A percentile compares a stretch with the other conserved stretches of the same genome.
These are phyloP conservation scores for Mollisiaceae sp. DNA, from an alignment of 2,329 filamentous ascomycete genomes.

Conservation along the genomic window DNA sequence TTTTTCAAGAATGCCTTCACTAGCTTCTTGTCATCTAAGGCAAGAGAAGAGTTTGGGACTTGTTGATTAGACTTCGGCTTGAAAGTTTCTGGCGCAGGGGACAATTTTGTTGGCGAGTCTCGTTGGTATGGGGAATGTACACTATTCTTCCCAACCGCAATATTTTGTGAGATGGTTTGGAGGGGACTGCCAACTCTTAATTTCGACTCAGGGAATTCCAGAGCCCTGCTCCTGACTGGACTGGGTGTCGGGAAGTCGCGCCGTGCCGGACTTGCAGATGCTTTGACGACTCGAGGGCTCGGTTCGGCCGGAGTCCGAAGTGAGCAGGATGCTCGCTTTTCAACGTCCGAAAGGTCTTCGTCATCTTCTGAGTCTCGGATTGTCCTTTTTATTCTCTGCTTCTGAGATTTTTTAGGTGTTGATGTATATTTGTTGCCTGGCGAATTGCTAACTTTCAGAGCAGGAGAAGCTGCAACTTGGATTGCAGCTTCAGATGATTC, in stretches of 20 bases:
- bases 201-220: conserved; percentile 20
- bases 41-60: conserved; percentile 30
- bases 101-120: conserved; percentile 34
- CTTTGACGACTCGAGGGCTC: conserved; percentile 22
- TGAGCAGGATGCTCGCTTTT: conserved; percentile 27
- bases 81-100: conserved; percentile 16
- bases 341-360: conserved; percentile 31
- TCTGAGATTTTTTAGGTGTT: conserved; percentile 28
- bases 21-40: conserved; percentile 37
- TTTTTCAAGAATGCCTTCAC: conserved; percentile 34
- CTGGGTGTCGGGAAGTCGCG: conserved; percentile 24
- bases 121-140: conserved; percentile 33
- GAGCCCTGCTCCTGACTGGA: conserved; percentile 11
- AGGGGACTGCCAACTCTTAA: conserved; percentile 36
- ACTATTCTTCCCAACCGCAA: conserved; percentile 30
- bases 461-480: conserved; percentile 38
- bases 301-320: conserved; percentile 28
- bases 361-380: conserved; percentile 44
- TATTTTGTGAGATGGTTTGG: conserved; percentile 38
- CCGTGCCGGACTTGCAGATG: conserved; percentile 18
- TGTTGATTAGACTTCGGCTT: conserved; percentile 30
- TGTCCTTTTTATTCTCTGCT: conserved; percentile 21
- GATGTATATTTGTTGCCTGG: conserved; percentile 11
- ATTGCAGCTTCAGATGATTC: conserved; percentile 11
- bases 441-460: conserved; percentile 17